Conservation (phyloP, 306 rosid genomes). For the Corylus heterophylla region DNA sequence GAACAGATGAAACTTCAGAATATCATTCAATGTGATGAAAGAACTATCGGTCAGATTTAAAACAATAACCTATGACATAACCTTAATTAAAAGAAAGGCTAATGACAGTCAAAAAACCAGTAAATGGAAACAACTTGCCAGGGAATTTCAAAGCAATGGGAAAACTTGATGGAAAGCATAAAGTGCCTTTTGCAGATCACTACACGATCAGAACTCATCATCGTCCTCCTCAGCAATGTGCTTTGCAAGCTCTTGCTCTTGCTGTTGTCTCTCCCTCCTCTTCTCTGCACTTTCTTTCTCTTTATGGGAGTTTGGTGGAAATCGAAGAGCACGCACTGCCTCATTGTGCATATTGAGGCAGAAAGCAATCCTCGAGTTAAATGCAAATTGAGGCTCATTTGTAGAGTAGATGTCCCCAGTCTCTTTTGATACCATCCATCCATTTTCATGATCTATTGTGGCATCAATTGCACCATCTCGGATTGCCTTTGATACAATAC, state of each 20-base stretch:
- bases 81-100: background rate
- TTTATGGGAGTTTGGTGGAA: slow-evolving; percentile 63
- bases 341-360: slow-evolving; percentile 98
- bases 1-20: slow-evolving; percentile 13
- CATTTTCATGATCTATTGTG: slow-evolving; percentile 75
- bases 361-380: slow-evolving; percentile 91
- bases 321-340: slow-evolving; percentile 83
- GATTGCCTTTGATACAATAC: slow-evolving; percentile 96
- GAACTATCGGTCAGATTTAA: background rate
- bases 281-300: slow-evolving; percentile 67
- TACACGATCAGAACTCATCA: slow-evolving; percentile 52
- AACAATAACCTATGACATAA: slow-evolving; percentile 1
- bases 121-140: slow-evolving; percentile 15
- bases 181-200: slow-evolving; percentile 3
- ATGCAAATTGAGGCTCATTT: slow-evolving; percentile 91
- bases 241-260: slow-evolving; percentile 63
- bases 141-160: background rate
- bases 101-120: slow-evolving; percentile 3
- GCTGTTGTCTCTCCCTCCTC: slow-evolving; percentile 65
- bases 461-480: slow-evolving; percentile 85
- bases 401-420: slow-evolving; percentile 98
- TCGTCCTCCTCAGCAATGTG: slow-evolving; percentile 68
- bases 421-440: slow-evolving; percentile 97
- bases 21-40: slow-evolving; percentile 8
- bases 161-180: slow-evolving; percentile 7